Conservation (phyloP, 192 early-diverging fungal genomes). For the Fimicolochytrium jonesii region DNA sequence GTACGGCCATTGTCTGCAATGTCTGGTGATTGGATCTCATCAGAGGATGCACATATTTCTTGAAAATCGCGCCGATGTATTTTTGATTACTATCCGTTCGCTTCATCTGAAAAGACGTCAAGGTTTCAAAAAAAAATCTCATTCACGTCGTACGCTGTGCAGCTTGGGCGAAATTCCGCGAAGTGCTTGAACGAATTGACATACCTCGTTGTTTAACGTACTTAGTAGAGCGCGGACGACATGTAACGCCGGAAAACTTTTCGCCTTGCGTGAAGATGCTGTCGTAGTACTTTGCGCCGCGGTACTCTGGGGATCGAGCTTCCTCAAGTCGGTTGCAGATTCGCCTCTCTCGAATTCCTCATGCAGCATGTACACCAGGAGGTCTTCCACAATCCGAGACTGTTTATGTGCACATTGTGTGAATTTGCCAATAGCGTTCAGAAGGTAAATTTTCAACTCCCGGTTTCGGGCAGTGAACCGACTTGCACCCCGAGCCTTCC, state of each 20-base stretch:
- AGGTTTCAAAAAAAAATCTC: too few species aligned
- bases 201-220: constrained; percentile 42
- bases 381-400: constrained; percentile 41
- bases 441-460: constrained; percentile 41
- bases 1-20: constrained; percentile 46
- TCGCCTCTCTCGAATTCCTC: constrained; percentile 45
- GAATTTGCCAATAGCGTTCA: constrained; percentile 52
- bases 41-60: constrained; percentile 41
- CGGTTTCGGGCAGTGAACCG: constrained; percentile 24
- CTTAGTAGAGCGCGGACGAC: constrained; percentile 39
- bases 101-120: constrained; percentile 30
- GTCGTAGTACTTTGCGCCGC: too few species aligned
- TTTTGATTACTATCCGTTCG: constrained; percentile 44
- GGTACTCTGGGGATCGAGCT: too few species aligned
- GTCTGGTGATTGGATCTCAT: constrained; percentile 36
- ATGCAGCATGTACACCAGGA: constrained; percentile 42
- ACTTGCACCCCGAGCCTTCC: background rate
- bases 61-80: constrained; percentile 54
- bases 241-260: constrained; percentile 20
- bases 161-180: constrained; percentile 61
- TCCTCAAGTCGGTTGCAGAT: too few species aligned
- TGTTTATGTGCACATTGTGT: constrained; percentile 31
- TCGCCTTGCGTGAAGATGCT: too few species aligned
- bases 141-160: too few species aligned
- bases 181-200: constrained; percentile 1